Conservation (phyloP, 2,329 filamentous ascomycete genomes). For the Hirsutella rhossiliensis region DNA sequence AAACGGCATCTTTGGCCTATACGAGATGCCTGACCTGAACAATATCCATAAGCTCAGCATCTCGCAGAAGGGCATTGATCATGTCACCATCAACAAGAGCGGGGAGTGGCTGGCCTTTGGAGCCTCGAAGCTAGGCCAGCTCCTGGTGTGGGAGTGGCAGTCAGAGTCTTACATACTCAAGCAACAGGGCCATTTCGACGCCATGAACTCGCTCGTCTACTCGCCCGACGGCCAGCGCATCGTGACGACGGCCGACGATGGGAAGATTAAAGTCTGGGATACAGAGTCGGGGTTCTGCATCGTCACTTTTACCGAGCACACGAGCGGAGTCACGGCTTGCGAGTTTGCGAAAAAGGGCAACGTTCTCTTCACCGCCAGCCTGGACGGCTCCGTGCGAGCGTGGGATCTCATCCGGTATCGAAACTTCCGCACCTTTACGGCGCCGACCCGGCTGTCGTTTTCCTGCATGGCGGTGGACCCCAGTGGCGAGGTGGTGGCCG, state of each 20-base stretch:
- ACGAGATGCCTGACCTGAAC: conserved; percentile 93
- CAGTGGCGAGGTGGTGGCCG: conserved; percentile 90
- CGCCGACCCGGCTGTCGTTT: conserved; percentile 82
- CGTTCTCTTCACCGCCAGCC: conserved; percentile 86
- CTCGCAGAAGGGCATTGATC: conserved; percentile 93
- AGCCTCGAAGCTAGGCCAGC: conserved; percentile 84
- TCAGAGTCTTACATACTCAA: conserved; percentile 98
- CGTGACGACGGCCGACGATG: conserved; percentile 89
- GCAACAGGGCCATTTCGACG: conserved; percentile 94
- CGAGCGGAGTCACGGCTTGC: conserved; percentile 84
- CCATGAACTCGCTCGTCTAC: conserved; percentile 87
- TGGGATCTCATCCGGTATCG: conserved; percentile 95
- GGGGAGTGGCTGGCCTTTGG: conserved; percentile 97
- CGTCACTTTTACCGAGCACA: conserved; percentile 95
- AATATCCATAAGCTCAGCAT: conserved; percentile 89
- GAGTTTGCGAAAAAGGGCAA: conserved; percentile 93
- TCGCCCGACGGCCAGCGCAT: conserved; percentile 89
- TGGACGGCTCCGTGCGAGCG: conserved; percentile 87
- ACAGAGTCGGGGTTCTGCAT: conserved; percentile 93
- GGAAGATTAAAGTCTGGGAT: conserved; percentile 98
- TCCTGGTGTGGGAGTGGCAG: conserved; percentile 99
- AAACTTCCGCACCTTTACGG: conserved; percentile 96
- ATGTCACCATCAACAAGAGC: conserved; percentile 83
- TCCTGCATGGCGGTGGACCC: conserved; percentile 94
- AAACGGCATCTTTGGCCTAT: conserved; percentile 84